These are phyloP conservation scores for Cytospora paraplurivora DNA, from an alignment of 2,329 filamentous ascomycete genomes.

Conservation along the genomic window DNA sequence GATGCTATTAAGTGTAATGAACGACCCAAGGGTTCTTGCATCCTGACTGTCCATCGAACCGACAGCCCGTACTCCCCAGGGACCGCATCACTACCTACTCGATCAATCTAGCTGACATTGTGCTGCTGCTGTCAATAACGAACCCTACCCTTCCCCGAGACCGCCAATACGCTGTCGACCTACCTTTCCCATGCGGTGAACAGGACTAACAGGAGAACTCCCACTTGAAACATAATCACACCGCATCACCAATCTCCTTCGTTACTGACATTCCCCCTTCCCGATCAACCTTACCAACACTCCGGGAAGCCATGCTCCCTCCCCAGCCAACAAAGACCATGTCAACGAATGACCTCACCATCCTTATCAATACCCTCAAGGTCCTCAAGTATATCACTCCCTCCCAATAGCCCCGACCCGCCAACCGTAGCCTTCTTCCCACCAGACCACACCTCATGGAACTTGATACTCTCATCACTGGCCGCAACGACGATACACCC, in stretches of 20 bases:
- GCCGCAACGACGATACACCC: constrained; percentile 89
- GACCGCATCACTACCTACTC: constrained; percentile 22
- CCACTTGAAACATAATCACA: no score
- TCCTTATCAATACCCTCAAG: constrained; percentile 79
- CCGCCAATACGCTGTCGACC: constrained; percentile 23
- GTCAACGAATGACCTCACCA: constrained; percentile 68
- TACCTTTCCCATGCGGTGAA: constrained; percentile 40
- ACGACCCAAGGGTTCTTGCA: constrained; percentile 19
- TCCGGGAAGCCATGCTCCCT: background rate
- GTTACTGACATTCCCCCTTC: background rate
- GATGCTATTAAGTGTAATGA: constrained; percentile 27
- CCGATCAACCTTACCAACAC: background rate
- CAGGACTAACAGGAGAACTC: background rate
- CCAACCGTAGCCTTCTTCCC: constrained; percentile 55
- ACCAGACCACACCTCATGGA: constrained; percentile 90
- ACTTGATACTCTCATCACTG: constrained; percentile 90
- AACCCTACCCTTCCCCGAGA: background rate
- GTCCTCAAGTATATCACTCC: constrained; percentile 82
- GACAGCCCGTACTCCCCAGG: constrained; percentile 20
- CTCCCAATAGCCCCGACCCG: constrained; percentile 67
- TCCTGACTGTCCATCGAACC: constrained; percentile 8
- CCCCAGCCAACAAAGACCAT: background rate
- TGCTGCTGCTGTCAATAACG: constrained; percentile 9
- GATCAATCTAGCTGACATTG: constrained; percentile 23
- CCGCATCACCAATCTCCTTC: no score